Percentiles rank a stretch among this genome's conserved stretches.
Conservation (phyloP, 2,329 filamentous ascomycete species). For the Verticillium albo-atrum region DNA sequence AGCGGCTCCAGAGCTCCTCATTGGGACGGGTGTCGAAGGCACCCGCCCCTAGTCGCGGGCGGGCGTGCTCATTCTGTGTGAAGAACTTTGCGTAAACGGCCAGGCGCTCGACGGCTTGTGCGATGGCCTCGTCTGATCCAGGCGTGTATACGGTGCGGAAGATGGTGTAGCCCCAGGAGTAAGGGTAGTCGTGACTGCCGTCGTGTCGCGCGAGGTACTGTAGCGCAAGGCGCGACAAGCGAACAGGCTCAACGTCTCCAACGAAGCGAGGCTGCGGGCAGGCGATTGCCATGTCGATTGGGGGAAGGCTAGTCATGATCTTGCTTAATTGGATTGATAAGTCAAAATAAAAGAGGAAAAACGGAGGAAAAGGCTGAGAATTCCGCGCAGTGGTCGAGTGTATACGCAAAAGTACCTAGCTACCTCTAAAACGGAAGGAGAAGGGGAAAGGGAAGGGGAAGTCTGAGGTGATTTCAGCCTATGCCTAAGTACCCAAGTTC, state of each 20-base stretch:
- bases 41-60: neutral
- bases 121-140: constrained; percentile 11
- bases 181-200: constrained; percentile 14
- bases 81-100: constrained; percentile 10
- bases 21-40: constrained; percentile 9
- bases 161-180: constrained; percentile 17
- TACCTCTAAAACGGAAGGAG: too few relatives aligned
- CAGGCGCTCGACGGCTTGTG: constrained; percentile 12
- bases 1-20: constrained; percentile 14
- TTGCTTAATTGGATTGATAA: too few relatives aligned
- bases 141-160: constrained; percentile 16
- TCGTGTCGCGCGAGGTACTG: constrained; percentile 12
- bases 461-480: too few relatives aligned
- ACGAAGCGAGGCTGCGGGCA: constrained; percentile 8
- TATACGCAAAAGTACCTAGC: too few relatives aligned
- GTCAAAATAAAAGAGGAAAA: too few relatives aligned
- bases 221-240: constrained; percentile 5
- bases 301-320: neutral
- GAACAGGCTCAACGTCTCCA: constrained; percentile 7
- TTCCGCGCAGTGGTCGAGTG: too few relatives aligned
- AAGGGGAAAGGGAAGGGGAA: too few relatives aligned
- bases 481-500: too few relatives aligned
- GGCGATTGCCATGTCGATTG: constrained; percentile 13
- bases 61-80: constrained; percentile 3
- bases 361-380: too few relatives aligned